Percentiles rank a stretch among this genome's conserved stretches.
Evolutionary conservation across 306 rosid species (phyloP).

Genomic region (cucumber (Cucumis sativus)): DNA sequence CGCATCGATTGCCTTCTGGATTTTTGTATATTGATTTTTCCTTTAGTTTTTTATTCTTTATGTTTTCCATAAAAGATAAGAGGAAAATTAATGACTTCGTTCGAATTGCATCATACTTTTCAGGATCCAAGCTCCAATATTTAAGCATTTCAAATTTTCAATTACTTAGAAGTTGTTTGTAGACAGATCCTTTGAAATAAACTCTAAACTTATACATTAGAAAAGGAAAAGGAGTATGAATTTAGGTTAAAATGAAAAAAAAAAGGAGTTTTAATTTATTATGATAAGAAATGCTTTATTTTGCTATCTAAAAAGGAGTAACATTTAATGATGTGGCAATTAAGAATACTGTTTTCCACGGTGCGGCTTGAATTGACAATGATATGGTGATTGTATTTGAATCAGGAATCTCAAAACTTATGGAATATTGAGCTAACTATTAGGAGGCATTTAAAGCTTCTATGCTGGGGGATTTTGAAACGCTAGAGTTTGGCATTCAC

Average conservation of each 20-base stretch:
- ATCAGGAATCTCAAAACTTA: neutral
- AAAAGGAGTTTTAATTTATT: neutral
- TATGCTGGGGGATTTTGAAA: neutral
- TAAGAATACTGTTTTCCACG: neutral
- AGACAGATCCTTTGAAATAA: neutral
- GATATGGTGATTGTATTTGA: neutral
- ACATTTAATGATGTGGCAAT: neutral
- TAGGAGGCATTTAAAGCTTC: neutral
- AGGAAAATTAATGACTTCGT: neutral
- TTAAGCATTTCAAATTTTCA: neutral
- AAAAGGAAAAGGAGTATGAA: neutral
- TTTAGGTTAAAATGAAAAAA: neutral
- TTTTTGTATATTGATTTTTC: neutral
- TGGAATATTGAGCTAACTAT: neutral
- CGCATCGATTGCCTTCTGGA: neutral
- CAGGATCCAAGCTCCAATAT: neutral
- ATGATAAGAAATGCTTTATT: neutral
- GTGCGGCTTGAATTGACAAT: neutral
- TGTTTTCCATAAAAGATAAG: neutral
- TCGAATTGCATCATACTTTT: neutral
- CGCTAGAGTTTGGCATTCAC: slow-evolving; percentile 35
- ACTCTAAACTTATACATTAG: neutral
- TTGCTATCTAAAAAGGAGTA: neutral
- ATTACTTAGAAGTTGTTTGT: neutral
- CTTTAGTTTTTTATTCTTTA: neutral